Conservation (phyloP, 495 filamentous ascomycete genomes). For the Arthonia radiata region DNA sequence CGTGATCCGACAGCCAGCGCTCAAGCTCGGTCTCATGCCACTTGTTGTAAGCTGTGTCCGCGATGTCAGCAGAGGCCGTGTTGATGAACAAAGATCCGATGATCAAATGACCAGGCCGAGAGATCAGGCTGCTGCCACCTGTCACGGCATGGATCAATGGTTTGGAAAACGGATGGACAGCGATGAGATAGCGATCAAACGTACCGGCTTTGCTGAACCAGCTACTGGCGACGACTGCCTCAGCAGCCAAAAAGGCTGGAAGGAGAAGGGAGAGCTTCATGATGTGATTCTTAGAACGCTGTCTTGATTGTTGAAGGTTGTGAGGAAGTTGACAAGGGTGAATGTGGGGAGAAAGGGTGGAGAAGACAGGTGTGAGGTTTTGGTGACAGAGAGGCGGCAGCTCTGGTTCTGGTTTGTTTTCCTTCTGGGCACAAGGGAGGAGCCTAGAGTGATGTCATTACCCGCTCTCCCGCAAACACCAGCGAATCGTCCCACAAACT, state of each 20-base stretch:
- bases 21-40: slow-evolving; percentile 97
- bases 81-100: slow-evolving; percentile 1
- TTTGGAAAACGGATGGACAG: background rate
- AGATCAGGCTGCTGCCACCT: background rate
- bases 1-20: slow-evolving; percentile 85
- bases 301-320: no score
- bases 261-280: slow-evolving; percentile 60
- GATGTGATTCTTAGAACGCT: no score
- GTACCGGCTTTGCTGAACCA: slow-evolving; percentile 70
- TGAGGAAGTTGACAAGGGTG: no score
- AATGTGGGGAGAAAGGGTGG: no score
- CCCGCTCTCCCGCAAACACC: no score
- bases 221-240: slow-evolving; percentile 38
- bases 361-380: no score
- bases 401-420: no score
- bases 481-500: no score
- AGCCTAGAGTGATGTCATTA: no score
- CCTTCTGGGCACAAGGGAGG: no score
- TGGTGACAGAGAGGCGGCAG: no score
- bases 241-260: slow-evolving; percentile 42
- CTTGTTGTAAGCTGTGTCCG: slow-evolving; percentile 90
- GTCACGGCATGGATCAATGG: slow-evolving; percentile 1
- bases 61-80: no score
- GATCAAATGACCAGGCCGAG: slow-evolving; percentile 1
- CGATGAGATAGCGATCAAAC: slow-evolving; percentile 10